phyloP scores from a whole-genome alignment of 257 asterid species.

The Fraxinus excelsior region DNA sequence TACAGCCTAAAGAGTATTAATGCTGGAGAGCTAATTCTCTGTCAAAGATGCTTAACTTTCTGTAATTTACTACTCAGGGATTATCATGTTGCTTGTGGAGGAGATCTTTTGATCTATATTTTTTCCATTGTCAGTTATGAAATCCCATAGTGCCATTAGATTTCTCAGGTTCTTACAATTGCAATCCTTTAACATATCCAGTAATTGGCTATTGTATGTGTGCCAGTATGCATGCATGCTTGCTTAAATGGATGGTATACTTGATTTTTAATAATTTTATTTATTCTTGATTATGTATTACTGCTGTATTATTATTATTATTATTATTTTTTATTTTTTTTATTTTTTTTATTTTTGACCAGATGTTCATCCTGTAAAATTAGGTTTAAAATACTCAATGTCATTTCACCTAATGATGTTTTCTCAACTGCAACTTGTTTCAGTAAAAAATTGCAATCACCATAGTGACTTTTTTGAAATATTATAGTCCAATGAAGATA shows the following conservation, averaged over 20 bases:
- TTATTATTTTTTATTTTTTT: background rate
- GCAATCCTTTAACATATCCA: background rate
- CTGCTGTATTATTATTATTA: background rate
- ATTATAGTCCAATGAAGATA: conserved; percentile 8
- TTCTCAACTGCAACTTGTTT: background rate
- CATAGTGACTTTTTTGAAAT: conserved; percentile 10
- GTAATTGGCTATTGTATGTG: background rate
- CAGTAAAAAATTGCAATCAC: background rate
- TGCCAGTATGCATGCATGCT: background rate
- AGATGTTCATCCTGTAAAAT: background rate
- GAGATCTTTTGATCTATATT: background rate
- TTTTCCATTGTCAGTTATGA: background rate
- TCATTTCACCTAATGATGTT: background rate
- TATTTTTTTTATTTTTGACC: background rate
- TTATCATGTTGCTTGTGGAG: background rate
- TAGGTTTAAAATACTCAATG: background rate
- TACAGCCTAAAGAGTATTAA: background rate
- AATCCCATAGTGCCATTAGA: background rate
- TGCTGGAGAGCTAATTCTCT: background rate
- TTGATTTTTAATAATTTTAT: background rate
- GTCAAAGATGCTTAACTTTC: background rate
- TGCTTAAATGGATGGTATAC: background rate
- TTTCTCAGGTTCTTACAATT: background rate
- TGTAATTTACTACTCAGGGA: background rate
- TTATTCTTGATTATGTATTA: conserved; percentile 7